Evolutionary conservation across 225 moss, liverwort and hornwort genomes (phyloP).

Genomic region (Marchantia paleacea): DNA sequence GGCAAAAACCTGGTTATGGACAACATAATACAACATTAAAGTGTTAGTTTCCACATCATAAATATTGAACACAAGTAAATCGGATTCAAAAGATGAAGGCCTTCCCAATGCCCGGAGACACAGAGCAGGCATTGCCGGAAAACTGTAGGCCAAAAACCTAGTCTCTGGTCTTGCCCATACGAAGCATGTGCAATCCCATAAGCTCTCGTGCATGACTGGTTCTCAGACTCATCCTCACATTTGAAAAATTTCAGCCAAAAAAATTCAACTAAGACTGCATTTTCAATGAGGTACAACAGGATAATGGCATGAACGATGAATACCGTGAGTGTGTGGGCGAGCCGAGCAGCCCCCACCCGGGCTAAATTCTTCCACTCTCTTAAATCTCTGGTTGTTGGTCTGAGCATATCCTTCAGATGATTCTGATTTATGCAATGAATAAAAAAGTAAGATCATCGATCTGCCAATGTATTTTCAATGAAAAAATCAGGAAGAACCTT

Average conservation of each 20-base stretch:
- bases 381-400: conserved; percentile 56
- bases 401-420: conserved; percentile 58
- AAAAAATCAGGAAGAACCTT: background rate
- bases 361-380: conserved; percentile 69
- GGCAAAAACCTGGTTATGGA: conserved; percentile 59
- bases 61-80: no score
- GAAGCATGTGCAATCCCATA: background rate
- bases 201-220: background rate
- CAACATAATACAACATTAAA: background rate
- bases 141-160: no score
- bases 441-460: background rate
- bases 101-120: no score
- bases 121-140: no score
- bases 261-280: background rate
- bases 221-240: background rate
- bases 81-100: no score
- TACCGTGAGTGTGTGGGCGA: conserved; percentile 75
- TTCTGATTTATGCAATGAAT: conserved; percentile 32
- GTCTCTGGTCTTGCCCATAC: background rate
- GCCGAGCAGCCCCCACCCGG: conserved; percentile 72
- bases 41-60: background rate
- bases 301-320: no score
- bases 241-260: background rate
- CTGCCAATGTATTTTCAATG: background rate
- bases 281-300: background rate